phyloP scores from a whole-genome alignment of 192 early-diverging fungal genomes.

The Coemansia sp. region DNA sequence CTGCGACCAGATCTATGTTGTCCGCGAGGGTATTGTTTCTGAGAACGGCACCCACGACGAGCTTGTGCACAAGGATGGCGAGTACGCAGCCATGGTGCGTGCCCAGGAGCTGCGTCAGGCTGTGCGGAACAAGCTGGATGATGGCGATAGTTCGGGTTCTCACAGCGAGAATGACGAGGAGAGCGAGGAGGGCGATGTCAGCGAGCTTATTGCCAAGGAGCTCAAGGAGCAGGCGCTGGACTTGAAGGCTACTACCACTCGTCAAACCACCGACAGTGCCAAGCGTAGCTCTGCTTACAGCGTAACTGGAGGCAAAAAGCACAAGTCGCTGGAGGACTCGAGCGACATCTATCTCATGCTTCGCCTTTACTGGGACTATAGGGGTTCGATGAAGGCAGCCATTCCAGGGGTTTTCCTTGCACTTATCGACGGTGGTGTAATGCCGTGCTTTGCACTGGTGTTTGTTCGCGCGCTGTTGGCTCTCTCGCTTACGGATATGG shows the following conservation, averaged over 20 bases:
- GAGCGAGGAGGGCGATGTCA: conserved; percentile 29
- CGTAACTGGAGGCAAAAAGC: neutral
- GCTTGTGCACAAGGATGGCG: conserved; percentile 63
- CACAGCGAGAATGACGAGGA: conserved; percentile 12
- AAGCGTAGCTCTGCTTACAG: neutral
- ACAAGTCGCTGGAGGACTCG: conserved; percentile 28
- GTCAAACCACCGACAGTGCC: conserved; percentile 14
- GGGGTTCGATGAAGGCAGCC: conserved; percentile 25
- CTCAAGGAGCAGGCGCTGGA: conserved; percentile 36
- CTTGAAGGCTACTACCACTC: conserved; percentile 34
- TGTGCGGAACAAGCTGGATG: conserved; percentile 36
- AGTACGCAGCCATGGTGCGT: conserved; percentile 60
- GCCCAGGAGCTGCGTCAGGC: conserved; percentile 82
- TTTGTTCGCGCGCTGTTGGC: conserved; percentile 43
- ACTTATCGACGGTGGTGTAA: conserved; percentile 64
- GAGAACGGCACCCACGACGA: conserved; percentile 83
- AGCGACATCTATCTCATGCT: conserved; percentile 30
- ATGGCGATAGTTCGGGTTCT: neutral
- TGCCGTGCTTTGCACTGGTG: conserved; percentile 76
- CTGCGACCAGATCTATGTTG: conserved; percentile 85
- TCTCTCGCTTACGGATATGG: conserved; percentile 16
- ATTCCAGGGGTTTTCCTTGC: conserved; percentile 28
- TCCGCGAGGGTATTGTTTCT: conserved; percentile 69
- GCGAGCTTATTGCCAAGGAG: conserved; percentile 33
- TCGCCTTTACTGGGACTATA: conserved; percentile 25